phyloP scores from a whole-genome alignment of 441 rosid genomes.

The Erysimum pusillum region DNA sequence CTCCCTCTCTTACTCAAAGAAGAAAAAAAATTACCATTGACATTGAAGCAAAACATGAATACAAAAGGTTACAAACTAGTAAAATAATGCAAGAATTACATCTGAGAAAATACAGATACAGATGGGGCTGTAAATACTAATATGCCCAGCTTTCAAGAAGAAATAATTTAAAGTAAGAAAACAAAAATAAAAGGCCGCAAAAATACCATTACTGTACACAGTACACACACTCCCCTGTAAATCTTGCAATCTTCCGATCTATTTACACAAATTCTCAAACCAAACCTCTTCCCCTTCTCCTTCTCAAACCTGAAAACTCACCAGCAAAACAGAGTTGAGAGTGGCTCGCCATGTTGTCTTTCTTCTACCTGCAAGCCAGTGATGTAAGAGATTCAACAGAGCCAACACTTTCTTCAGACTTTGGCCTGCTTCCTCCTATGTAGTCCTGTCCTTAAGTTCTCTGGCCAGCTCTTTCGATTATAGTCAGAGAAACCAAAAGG shows the following conservation, averaged over 20 bases:
- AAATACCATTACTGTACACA: constrained; percentile 49
- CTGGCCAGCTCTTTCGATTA: constrained; percentile 45
- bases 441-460: constrained; percentile 38
- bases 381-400: constrained; percentile 33
- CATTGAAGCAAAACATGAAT: constrained; percentile 31
- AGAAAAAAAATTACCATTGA: constrained; percentile 30
- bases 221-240: constrained; percentile 49
- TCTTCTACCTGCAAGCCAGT: constrained; percentile 38
- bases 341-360: constrained; percentile 30
- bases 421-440: constrained; percentile 42
- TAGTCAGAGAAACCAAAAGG: constrained; percentile 44
- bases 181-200: constrained; percentile 32
- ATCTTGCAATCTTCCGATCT: constrained; percentile 44
- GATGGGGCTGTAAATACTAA: constrained; percentile 44
- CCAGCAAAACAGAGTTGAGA: constrained; percentile 34
- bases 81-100: constrained; percentile 44
- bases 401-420: constrained; percentile 32
- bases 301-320: constrained; percentile 37
- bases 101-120: constrained; percentile 39
- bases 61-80: constrained; percentile 44
- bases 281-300: constrained; percentile 41
- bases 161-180: constrained; percentile 5
- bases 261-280: constrained; percentile 51
- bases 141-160: constrained; percentile 40
- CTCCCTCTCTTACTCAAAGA: background rate